A percentile compares a stretch with the other conserved stretches of the same genome.
Evolutionary conservation across 495 filamentous ascomycete genomes (phyloP).

Genomic region (Parathielavia appendiculata): DNA sequence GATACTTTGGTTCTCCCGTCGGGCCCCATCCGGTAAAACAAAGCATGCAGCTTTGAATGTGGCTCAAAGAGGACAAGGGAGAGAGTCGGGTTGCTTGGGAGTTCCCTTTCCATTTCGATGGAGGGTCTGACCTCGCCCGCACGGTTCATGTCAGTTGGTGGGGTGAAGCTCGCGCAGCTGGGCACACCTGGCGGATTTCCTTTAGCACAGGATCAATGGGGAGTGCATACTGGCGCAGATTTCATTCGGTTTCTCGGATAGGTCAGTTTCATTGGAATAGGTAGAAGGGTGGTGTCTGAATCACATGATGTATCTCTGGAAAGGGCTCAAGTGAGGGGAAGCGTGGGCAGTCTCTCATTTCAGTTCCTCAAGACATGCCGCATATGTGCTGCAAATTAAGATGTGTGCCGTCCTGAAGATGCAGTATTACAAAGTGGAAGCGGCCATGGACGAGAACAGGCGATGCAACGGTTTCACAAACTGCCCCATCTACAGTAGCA

Average conservation of each 20-base stretch:
- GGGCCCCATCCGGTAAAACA: constrained; percentile 17
- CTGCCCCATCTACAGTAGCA: background rate
- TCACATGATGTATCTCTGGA: background rate
- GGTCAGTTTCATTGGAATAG: constrained; percentile 20
- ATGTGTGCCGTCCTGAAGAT: too few relatives aligned
- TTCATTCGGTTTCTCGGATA: constrained; percentile 14
- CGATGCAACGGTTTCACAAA: background rate
- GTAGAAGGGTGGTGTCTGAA: constrained; percentile 18
- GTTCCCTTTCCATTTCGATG: constrained; percentile 25
- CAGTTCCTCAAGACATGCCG: background rate
- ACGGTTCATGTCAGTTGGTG: too few relatives aligned
- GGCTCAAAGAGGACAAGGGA: constrained; percentile 9
- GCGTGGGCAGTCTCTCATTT: background rate
- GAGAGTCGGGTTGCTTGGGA: constrained; percentile 3
- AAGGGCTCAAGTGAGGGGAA: background rate
- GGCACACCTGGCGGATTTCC: constrained; percentile 16
- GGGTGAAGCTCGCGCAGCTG: constrained; percentile 18
- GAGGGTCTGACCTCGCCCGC: constrained; percentile 31
- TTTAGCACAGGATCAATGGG: constrained; percentile 10
- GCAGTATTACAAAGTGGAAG: too few relatives aligned
- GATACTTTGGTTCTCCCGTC: background rate
- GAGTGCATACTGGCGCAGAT: constrained; percentile 19
- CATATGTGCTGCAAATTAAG: too few relatives aligned
- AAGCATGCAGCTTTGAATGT: constrained; percentile 23
- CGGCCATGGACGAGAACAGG: background rate